Evolutionary conservation across 208 protist genomes (phyloP).

Genomic region (Blastocrithidia nonstop): DNA sequence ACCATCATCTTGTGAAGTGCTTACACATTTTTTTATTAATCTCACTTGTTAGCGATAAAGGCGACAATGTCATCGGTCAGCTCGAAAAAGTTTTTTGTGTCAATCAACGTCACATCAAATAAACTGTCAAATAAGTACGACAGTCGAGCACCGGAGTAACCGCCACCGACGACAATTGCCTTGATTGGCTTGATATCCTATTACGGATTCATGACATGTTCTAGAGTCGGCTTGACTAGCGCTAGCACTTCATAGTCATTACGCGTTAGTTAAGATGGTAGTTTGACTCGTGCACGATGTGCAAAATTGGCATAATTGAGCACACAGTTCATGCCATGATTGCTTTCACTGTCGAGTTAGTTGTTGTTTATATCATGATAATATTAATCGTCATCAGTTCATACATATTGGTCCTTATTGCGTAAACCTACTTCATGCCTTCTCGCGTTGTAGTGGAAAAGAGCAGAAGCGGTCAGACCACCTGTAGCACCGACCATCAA

Average conservation of each 20-base stretch:
- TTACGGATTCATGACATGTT: conserved; percentile 58
- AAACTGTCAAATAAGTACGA: conserved; percentile 78
- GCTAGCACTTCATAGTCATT: conserved; percentile 12
- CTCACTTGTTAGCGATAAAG: conserved; percentile 44
- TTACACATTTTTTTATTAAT: conserved; percentile 34
- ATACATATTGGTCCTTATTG: too few species aligned
- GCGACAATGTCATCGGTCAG: conserved; percentile 74
- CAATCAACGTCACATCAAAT: conserved; percentile 71
- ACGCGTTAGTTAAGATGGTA: not conserved
- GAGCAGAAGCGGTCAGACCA: too few species aligned
- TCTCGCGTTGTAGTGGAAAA: too few species aligned
- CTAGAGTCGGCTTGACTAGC: conserved; percentile 35
- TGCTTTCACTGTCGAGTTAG: too few species aligned
- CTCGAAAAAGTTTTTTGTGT: conserved; percentile 83
- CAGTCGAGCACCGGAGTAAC: conserved; percentile 54
- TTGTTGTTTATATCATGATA: too few species aligned
- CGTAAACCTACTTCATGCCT: too few species aligned
- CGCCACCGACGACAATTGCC: conserved; percentile 70
- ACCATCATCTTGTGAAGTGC: conserved; percentile 58
- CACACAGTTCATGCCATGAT: too few species aligned
- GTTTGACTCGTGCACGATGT: not conserved
- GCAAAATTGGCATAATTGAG: too few species aligned
- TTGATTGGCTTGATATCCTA: conserved; percentile 59
- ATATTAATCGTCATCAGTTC: too few species aligned
- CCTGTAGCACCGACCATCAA: too few species aligned